Base-by-base conservation (phyloP, 306 rosid species). In the Rosa lucieae region DNA sequence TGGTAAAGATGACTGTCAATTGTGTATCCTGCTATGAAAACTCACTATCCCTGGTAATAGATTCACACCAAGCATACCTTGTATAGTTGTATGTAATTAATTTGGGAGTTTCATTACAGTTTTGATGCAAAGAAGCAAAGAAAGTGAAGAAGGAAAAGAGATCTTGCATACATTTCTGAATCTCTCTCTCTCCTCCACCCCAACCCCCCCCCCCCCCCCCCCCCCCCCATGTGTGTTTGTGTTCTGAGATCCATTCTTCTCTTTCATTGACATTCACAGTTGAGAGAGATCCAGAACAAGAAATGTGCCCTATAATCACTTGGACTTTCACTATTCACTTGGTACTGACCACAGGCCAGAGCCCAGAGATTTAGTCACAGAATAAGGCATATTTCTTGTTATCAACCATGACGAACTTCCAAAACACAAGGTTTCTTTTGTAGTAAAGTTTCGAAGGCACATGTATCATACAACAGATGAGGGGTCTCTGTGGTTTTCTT, bases 401-500 rank as follows among this genome's bases (percentile, higher is more conserved):
- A 52, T 53, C 23, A 1, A 11, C 3, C 0, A 8, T 53, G 8
- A 53, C 10, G 23, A 53, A 53, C n/a, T 18, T 18, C 56, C 56
- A 5, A 15, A 5, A 51, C n/a, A 51, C 56, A 14, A 51, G 59
- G n/a, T 53, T 53, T 18, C 23, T 17, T 53, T 53, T 20, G 62
- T n/a, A 20, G 29, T 8, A n/a, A 55, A 56, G 62, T 56, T 56
- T 56, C 29, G 29, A 8, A 20, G 62, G 62, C 26, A 20, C 11
- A 7, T 20, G 62, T 89, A 97, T 90, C 85, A 91, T 90, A 73
- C 94, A 93, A 94, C 98, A 35, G 86, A 90, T 73, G 92, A 92
- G 85, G 98, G 89, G 79, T 89, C 97, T 10, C 88, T 94, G 32
- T 77, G 81, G 89, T 94, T 94, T 87, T 94, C 98, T 70, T 83